phyloP scores from a whole-genome alignment of 148 eudicot genomes.

The Selenicereus undatus region DNA sequence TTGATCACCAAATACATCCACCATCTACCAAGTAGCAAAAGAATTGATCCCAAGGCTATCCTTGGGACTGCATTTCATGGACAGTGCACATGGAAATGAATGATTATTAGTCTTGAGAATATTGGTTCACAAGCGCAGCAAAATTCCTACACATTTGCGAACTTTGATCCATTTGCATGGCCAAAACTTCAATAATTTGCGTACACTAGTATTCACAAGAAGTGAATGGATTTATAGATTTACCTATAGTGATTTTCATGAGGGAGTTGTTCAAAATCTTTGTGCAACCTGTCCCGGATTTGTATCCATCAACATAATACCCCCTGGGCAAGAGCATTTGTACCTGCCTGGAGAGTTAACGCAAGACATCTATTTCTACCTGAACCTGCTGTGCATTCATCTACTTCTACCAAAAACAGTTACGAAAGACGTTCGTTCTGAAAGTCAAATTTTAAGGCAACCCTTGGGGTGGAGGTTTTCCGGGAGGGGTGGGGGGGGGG shows the following conservation, averaged over 20 bases:
- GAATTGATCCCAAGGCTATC: slow-evolving; percentile 23
- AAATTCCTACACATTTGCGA: neutral
- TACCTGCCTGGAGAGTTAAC: slow-evolving; percentile 31
- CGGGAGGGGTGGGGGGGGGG: no score
- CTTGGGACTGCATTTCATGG: slow-evolving; percentile 21
- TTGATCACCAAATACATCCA: slow-evolving; percentile 11
- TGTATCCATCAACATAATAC: slow-evolving; percentile 30
- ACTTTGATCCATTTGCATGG: neutral
- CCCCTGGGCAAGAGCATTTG: slow-evolving; percentile 33
- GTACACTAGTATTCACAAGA: neutral
- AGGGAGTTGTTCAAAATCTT: slow-evolving; percentile 2
- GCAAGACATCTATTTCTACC: slow-evolving; percentile 20
- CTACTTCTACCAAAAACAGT: slow-evolving; percentile 26
- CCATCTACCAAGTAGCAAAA: slow-evolving; percentile 14
- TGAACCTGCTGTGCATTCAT: slow-evolving; percentile 31
- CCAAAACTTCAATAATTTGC: neutral
- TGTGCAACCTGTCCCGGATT: slow-evolving; percentile 26
- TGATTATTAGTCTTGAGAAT: neutral
- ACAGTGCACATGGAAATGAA: neutral
- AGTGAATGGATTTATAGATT: neutral
- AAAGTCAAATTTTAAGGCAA: neutral
- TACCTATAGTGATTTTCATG: slow-evolving; percentile 29
- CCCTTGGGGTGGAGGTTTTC: neutral
- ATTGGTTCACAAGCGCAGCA: neutral
- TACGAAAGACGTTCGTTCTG: neutral